Percentiles rank a stretch among this genome's conserved stretches.
Evolutionary conservation across 169 alveolate genomes (phyloP).

Genomic region (Perkinsus marinus): DNA sequence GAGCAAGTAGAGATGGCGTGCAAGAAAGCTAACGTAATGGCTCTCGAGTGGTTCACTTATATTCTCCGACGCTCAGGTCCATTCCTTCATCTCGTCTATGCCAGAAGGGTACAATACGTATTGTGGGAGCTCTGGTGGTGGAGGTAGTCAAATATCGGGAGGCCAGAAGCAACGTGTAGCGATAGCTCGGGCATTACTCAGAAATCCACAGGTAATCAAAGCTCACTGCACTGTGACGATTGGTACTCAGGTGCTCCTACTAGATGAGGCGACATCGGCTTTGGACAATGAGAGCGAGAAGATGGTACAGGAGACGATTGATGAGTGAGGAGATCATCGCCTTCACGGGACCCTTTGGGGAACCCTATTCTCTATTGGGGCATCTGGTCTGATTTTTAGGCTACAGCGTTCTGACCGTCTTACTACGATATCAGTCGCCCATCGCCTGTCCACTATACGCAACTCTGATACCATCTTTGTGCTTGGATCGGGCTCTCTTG

Average conservation of each 20-base stretch:
- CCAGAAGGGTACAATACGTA: background rate
- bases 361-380: no score
- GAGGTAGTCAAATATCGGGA: slow-evolving; percentile 47
- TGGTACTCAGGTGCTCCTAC: slow-evolving; percentile 29
- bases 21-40: background rate
- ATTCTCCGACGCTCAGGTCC: background rate
- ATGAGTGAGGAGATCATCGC: background rate
- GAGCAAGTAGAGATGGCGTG: background rate
- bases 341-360: no score
- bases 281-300: slow-evolving; percentile 29
- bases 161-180: slow-evolving; percentile 72
- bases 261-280: slow-evolving; percentile 69
- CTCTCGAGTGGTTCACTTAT: background rate
- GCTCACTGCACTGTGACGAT: background rate
- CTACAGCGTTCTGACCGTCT: background rate
- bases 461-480: slow-evolving; percentile 45
- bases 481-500: background rate
- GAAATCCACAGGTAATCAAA: slow-evolving; percentile 30
- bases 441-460: slow-evolving; percentile 55
- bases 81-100: background rate
- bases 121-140: background rate
- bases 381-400: background rate
- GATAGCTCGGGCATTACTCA: slow-evolving; percentile 74
- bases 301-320: background rate
- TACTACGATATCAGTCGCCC: slow-evolving; percentile 59